Conservation (phyloP, 2,329 filamentous ascomycete species). For the Colletotrichum horii region DNA sequence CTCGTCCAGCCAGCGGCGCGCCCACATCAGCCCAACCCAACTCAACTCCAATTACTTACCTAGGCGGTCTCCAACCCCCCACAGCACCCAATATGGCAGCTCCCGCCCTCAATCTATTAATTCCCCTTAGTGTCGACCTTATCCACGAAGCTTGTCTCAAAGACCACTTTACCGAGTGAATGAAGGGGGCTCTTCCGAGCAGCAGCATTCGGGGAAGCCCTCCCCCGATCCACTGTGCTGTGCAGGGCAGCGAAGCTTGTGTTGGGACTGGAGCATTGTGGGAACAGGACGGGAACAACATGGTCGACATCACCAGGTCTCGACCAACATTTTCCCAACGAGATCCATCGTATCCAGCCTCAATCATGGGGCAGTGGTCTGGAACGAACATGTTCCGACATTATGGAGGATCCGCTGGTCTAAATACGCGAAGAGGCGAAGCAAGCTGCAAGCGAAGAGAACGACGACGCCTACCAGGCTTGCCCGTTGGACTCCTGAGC, state of each 20-base stretch:
- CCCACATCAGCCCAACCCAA: neutral
- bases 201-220: neutral
- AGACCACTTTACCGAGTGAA: neutral
- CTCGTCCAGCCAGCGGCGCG: neutral
- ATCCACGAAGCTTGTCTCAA: neutral
- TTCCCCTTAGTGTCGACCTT: neutral
- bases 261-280: neutral
- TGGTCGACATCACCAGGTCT: neutral
- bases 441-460: neutral
- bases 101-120: constrained; percentile 3
- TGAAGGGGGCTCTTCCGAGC: neutral
- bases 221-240: neutral
- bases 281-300: neutral
- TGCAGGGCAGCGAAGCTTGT: neutral
- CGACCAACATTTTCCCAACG: neutral
- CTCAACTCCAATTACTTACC: neutral
- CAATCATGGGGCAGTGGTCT: neutral
- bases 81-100: constrained; percentile 1
- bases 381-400: neutral
- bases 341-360: neutral
- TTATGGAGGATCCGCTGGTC: neutral
- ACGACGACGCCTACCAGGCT: neutral
- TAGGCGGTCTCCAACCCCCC: neutral
- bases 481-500: neutral
- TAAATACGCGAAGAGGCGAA: neutral